Conservation (phyloP, 2,329 filamentous ascomycete species). For the Nothophaeocryptopus gaeumannii region DNA sequence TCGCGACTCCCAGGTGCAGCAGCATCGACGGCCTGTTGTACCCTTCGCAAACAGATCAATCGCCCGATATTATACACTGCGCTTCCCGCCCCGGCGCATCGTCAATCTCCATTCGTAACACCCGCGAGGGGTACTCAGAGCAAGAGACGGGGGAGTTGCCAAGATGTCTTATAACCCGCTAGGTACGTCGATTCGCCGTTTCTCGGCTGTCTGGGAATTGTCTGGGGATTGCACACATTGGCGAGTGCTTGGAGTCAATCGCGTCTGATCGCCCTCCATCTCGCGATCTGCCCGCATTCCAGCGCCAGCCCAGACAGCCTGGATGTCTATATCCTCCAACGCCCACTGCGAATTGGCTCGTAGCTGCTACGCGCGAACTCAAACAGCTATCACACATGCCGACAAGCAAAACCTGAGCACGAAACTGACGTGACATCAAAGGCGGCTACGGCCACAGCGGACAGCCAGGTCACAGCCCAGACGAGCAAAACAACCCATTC, state of each 20-base stretch:
- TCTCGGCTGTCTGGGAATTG: conserved; percentile 11
- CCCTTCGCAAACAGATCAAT: conserved; percentile 1
- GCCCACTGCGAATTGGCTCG: not conserved
- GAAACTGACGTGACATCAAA: conserved; percentile 1
- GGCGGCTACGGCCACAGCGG: conserved; percentile 25
- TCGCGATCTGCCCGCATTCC: conserved; percentile 18
- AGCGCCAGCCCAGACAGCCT: conserved; percentile 7
- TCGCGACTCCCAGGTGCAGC: too few relatives aligned
- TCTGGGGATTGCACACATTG: conserved; percentile 11
- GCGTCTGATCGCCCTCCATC: not conserved
- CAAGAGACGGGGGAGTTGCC: conserved; percentile 1
- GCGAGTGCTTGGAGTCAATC: not conserved
- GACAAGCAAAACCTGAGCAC: not conserved
- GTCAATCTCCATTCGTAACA: conserved; percentile 5
- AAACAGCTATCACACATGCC: too few relatives aligned
- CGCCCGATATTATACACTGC: conserved; percentile 7
- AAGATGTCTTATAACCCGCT: conserved; percentile 28
- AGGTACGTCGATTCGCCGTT: conserved; percentile 17
- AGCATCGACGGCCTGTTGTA: too few relatives aligned
- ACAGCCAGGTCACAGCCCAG: conserved; percentile 16
- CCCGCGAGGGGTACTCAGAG: conserved; percentile 3
- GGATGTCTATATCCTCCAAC: not conserved
- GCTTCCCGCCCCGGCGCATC: conserved; percentile 5
- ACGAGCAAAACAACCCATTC: conserved; percentile 22
- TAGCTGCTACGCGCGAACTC: too few relatives aligned